phyloP scores from a whole-genome alignment of 2,329 filamentous ascomycete species.

The Aspergillus quadricinctus region DNA sequence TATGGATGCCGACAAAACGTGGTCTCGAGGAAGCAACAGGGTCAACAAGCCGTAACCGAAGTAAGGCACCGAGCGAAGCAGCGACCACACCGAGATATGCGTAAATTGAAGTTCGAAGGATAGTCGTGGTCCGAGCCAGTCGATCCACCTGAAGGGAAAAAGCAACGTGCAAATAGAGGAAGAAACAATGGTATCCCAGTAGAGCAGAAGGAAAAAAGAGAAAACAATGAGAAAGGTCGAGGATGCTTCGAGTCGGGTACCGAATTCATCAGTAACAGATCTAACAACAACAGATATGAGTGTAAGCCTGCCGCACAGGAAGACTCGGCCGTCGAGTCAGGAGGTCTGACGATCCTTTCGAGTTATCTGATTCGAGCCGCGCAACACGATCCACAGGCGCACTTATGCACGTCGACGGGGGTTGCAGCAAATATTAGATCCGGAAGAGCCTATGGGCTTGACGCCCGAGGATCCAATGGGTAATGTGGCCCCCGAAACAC shows the following conservation, averaged over 20 bases:
- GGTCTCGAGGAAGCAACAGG: neutral
- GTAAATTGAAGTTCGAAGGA: conserved; percentile 2
- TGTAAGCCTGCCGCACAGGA: conserved; percentile 10
- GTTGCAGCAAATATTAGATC: conserved; percentile 11
- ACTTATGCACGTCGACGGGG: conserved; percentile 31
- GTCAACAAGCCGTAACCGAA: neutral
- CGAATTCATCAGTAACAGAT: conserved; percentile 9
- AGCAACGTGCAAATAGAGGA: conserved; percentile 15
- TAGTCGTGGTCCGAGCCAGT: conserved; percentile 24
- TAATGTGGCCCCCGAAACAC: conserved; percentile 14
- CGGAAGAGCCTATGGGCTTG: conserved; percentile 20
- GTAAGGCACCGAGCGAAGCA: neutral
- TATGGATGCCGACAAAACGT: conserved; percentile 11
- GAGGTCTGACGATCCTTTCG: neutral
- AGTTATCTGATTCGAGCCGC: conserved; percentile 8
- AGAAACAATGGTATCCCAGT: conserved; percentile 12
- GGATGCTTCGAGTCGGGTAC: conserved; percentile 11
- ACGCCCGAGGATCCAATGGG: conserved; percentile 20
- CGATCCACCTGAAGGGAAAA: conserved; percentile 21
- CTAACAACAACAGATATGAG: neutral
- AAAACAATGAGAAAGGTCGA: conserved; percentile 7
- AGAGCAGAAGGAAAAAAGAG: conserved; percentile 4
- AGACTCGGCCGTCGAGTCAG: conserved; percentile 8
- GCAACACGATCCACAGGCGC: conserved; percentile 27
- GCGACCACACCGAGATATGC: conserved; percentile 4